Conservation (phyloP, 345 rosid genomes). For the Eucalyptus paniculata region DNA sequence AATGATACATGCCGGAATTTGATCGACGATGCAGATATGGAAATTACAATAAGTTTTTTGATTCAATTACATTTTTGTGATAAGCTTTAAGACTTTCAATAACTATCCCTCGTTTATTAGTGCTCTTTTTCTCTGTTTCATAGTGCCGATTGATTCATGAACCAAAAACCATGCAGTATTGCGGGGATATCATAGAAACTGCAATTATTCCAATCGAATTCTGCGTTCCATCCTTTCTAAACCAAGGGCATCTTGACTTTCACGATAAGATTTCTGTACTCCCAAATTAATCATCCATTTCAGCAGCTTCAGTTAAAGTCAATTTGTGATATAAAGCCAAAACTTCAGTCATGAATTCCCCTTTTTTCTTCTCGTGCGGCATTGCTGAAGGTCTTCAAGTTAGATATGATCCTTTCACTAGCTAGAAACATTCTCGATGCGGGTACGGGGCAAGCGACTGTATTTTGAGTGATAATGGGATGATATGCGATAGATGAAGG, state of each 20-base stretch:
- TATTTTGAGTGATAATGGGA: too few species aligned
- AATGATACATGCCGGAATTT: too few species aligned
- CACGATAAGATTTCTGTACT: not conserved
- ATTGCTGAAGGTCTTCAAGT: not conserved
- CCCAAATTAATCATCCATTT: not conserved
- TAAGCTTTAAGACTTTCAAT: too few species aligned
- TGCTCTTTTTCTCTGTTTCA: not conserved
- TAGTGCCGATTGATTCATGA: not conserved
- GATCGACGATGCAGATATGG: rapidly evolving
- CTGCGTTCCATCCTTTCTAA: not conserved
- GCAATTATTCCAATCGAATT: not conserved
- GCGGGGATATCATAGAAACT: not conserved
- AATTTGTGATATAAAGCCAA: not conserved
- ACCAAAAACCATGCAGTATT: not conserved
- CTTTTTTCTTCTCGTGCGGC: not conserved
- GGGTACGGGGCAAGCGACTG: too few species aligned
- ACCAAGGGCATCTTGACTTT: not conserved
- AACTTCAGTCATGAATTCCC: not conserved
- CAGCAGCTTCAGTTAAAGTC: not conserved
- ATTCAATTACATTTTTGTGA: rapidly evolving
- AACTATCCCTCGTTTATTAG: not conserved
- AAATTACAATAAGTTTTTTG: too few species aligned
- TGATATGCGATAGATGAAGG: too few species aligned
- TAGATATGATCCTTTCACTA: not conserved
- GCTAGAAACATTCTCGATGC: not conserved